Base-by-base conservation (phyloP, 163 green algal genomes). In the Volvox carteri region DNA sequence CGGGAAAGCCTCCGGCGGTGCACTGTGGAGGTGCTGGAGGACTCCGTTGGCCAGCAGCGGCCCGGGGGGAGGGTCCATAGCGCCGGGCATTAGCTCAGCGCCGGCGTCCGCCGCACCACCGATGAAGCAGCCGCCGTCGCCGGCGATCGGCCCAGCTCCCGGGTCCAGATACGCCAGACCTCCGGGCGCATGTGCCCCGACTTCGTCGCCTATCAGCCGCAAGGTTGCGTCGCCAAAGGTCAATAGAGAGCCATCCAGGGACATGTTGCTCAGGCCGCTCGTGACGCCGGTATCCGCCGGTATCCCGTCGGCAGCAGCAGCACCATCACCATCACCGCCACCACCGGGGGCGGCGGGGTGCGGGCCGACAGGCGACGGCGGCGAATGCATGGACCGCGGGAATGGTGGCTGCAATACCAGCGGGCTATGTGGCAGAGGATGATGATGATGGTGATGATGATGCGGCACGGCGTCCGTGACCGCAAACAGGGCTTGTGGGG, bases 201-300 rank as follows among this genome's bases (percentile, higher is more conserved):
- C 39, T 6, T 78, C 70, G 37, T 81, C 44, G 12, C n/a, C 12
- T 42, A 81, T 65, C 1, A 81, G 73, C 44, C 28, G 21, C 73
- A 81, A n/a, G 1, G 73, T 81, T 44, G 62, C 73, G 23, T 81
- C 73, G 7, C 73, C 73, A 28, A 62, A 81, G 30, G 9, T 18
- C 18, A 8, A 4, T 4, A 54, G 41, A 21, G 23, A 21, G 1
- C 44, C 44, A 44, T 81, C 73, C 73, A 81, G 44, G 1, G 73
- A 81, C 73, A 81, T 81, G 25, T 81, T 65, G 73, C 73, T 81
- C 73, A 81, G 44, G 23, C 73, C 73, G 44, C 44, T 42, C 44
- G 44, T 42, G 5, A 81, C 73, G 6, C 56, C 70, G 1, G 4
- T 35, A 5, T 77, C 68, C 70, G 21, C 41, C 70, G 42, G 39